Base-by-base conservation (phyloP, 2,329 filamentous ascomycete species). In the Epichloe sylvatica region DNA sequence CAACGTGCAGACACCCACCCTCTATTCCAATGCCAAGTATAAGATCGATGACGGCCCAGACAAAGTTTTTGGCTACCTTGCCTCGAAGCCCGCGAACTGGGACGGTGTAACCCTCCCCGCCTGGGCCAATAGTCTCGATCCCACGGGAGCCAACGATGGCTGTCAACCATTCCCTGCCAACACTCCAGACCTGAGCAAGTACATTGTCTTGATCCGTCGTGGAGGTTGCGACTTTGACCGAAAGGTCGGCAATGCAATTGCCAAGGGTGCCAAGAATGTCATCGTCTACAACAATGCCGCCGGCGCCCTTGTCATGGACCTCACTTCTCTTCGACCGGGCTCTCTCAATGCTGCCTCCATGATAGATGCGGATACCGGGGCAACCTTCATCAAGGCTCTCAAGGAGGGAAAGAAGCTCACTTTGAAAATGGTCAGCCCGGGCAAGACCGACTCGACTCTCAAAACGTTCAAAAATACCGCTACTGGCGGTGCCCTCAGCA, bases 181-280 rank as follows among this genome's bases (percentile, higher is more conserved):
- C 52, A 78, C 75, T 0, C 76, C 78, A 1, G 74, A 82, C 54
- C 67, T 85, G 15, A 73, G 73, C 42, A 67, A 67, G 23, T 67
- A 74, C 46, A 73, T 84, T 37, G 78, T 81, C 3, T 71, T 84
- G 8, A 67, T 84, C 38, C 75, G 76, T 44, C 73, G 78, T 23
- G 79, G 79, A 45, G 71, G 64, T 8, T 83, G 80, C 60, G 69
- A 69, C 0, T 81, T 80, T 51, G 65, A 67, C 2, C 56, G 69
- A 12, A 82, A 83, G 65, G 71, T 71, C 2, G 58, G 65, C 39
- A 76, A 78, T 51, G 74, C 75, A 4, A 72, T 66, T 2, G 70
- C 67, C 6, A 69, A 70, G 45, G 80, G 80, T 11, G 80, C 77
- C 46, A 72, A 75, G 58, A 80, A 81, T 54, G 62, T 84, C 49